Conservation (phyloP, 2,329 filamentous ascomycete genomes). For the Aspergillus ibericus region DNA sequence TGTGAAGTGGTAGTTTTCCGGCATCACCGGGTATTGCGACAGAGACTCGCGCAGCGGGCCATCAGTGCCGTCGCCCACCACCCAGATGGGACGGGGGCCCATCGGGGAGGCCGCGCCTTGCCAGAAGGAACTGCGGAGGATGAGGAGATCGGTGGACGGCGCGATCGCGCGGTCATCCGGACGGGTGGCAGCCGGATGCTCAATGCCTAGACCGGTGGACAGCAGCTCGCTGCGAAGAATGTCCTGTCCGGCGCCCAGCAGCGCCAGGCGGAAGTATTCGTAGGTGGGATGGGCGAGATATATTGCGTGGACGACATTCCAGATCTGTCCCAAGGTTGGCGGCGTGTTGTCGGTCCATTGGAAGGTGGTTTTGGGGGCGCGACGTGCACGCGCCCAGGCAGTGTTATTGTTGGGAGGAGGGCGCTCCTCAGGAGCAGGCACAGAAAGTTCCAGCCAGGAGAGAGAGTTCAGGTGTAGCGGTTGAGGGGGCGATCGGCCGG, state of each 20-base stretch:
- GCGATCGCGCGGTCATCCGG: conserved; percentile 23
- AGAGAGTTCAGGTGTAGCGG: conserved; percentile 42
- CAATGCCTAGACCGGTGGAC: conserved; percentile 29
- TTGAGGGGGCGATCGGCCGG: conserved; percentile 35
- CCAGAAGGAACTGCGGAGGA: conserved; percentile 63
- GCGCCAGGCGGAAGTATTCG: conserved; percentile 37
- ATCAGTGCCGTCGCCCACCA: conserved; percentile 46
- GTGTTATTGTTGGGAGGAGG: conserved; percentile 38
- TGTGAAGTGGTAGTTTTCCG: conserved; percentile 28
- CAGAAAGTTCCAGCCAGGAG: conserved; percentile 39
- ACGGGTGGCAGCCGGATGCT: conserved; percentile 22
- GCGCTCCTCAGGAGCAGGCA: conserved; percentile 24
- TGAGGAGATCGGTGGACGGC: conserved; percentile 39
- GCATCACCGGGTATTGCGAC: conserved; percentile 42
- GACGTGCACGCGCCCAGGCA: conserved; percentile 37
- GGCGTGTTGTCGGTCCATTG: conserved; percentile 32
- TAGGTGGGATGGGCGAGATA: conserved; percentile 33
- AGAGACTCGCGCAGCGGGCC: conserved; percentile 25
- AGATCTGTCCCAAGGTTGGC: conserved; percentile 40
- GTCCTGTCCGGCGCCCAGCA: conserved; percentile 33
- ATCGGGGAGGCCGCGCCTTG: conserved; percentile 69
- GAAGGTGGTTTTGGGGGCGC: conserved; percentile 33
- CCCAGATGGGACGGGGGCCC: conserved; percentile 64
- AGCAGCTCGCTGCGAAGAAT: conserved; percentile 47
- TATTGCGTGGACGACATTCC: conserved; percentile 39